Base-by-base conservation (phyloP, 495 filamentous ascomycete species). In the Aspergillus panamensis region DNA sequence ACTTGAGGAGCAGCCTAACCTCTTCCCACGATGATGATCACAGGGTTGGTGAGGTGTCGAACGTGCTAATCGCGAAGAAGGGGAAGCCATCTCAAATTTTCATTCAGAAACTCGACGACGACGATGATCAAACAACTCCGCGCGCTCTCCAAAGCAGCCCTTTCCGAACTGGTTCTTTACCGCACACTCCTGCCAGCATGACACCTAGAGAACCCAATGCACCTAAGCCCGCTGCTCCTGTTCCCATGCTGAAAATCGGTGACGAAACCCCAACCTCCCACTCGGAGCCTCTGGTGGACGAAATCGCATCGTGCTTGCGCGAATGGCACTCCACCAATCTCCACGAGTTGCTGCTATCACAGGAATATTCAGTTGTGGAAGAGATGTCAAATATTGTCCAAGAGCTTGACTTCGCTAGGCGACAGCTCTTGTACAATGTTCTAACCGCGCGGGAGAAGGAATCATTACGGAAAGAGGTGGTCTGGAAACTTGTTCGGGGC, bases 311-410 rank as follows among this genome's bases (percentile, higher is more conserved):
- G 7, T 97, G 93, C 68, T 74, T 99, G 31, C 84, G 93, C 25
- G 94, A 99, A 78, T 99, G 94, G 94, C 92, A 99, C 71, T 94
- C 92, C 16, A 96, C 90, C 13, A 96, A 96, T 66, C 81, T 98
- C 43, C 95, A 97, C 71, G 92, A 96, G 70, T 75, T 97, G n/a
- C 77, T 97, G 2, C 81, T 99, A 12, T 82, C 82, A 40, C 81
- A 89, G 45, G 84, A 90, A 64, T 97, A 99, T 74, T 74, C 79
- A 37, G 78, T 86, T 50, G 80, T 97, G 35, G 91, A 95, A 59
- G 86, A 88, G 52, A 84, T 97, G 69, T 88, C 90, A 16, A 79
- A 80, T 37, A 76, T 97, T 58, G 84, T 97, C 20, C 82, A 86
- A 43, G 83, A 87, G 25, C 77, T 99, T 54, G 92, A 96, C 73